Conservation (phyloP, 805 yeast genomes). For the Candida pseudoglaebosa region DNA sequence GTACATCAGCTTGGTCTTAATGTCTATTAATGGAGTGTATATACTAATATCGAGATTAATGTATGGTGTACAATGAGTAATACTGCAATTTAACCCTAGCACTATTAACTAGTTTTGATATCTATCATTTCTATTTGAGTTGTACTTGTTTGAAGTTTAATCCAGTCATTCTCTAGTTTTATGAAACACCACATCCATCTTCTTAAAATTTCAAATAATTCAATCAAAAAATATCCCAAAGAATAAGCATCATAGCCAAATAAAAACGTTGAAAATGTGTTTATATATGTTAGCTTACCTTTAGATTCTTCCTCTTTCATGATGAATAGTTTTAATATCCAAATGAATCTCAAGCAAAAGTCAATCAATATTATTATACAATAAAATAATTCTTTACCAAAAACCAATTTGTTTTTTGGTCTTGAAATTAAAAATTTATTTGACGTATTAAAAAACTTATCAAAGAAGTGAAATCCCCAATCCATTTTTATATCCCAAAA, state of each 20-base stretch:
- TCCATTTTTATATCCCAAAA: slow-evolving; percentile 89
- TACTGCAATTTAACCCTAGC: too few relatives aligned
- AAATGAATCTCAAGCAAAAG: slow-evolving; percentile 64
- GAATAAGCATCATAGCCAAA: slow-evolving; percentile 40
- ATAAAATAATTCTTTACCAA: slow-evolving; percentile 39
- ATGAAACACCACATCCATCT: slow-evolving; percentile 89
- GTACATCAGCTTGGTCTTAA: too few relatives aligned
- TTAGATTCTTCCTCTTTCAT: slow-evolving; percentile 18
- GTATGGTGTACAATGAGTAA: too few relatives aligned
- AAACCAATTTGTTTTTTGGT: slow-evolving; percentile 19
- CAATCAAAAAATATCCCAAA: slow-evolving; percentile 62
- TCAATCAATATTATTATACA: slow-evolving; percentile 57
- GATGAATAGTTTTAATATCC: slow-evolving; percentile 59
- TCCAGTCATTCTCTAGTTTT: slow-evolving; percentile 75
- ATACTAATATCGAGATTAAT: too few relatives aligned
- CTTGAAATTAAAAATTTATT: slow-evolving; percentile 12
- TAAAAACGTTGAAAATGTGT: slow-evolving; percentile 23
- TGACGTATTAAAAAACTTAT: slow-evolving; percentile 17
- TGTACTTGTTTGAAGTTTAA: slow-evolving; percentile 19
- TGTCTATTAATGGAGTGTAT: too few relatives aligned
- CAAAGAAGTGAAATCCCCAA: slow-evolving; percentile 71
- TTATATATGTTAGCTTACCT: slow-evolving; percentile 12
- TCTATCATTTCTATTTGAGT: slow-evolving; percentile 3
- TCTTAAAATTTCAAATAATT: slow-evolving; percentile 71
- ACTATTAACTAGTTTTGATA: slow-evolving; percentile 2